These are phyloP conservation scores for Aspergillus chevalieri DNA, from an alignment of 2,329 filamentous ascomycete genomes.

Conservation along the genomic window DNA sequence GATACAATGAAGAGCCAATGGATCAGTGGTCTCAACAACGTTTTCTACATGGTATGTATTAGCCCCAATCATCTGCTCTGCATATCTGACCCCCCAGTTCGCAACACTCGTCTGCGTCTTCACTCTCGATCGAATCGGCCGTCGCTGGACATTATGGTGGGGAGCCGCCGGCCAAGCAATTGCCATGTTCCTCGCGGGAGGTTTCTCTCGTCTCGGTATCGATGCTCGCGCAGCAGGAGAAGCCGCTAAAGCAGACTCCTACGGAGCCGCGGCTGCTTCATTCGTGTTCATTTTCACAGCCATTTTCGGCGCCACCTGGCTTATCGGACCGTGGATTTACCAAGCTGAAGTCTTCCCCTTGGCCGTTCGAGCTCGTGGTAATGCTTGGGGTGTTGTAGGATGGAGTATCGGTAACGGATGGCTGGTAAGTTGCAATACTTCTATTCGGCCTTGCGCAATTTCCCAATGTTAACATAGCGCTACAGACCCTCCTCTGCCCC, in stretches of 20 bases:
- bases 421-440: conserved; percentile 34
- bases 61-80: neutral
- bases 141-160: conserved; percentile 65
- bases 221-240: conserved; percentile 45
- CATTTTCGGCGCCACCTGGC: conserved; percentile 60
- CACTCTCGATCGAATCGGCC: conserved; percentile 62
- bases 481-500: conserved; percentile 46
- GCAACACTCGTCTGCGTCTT: conserved; percentile 64
- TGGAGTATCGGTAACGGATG: conserved; percentile 72
- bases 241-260: conserved; percentile 42
- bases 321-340: conserved; percentile 59
- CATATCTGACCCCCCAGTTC: conserved; percentile 38
- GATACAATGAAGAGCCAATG: conserved; percentile 55
- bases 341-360: conserved; percentile 69
- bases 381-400: conserved; percentile 68
- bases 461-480: conserved; percentile 5
- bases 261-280: conserved; percentile 59
- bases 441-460: neutral
- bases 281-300: conserved; percentile 67
- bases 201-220: conserved; percentile 52
- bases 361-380: conserved; percentile 65
- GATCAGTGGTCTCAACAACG: conserved; percentile 55
- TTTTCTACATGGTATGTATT: conserved; percentile 49
- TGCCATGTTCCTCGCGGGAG: conserved; percentile 62
- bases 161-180: conserved; percentile 59